Base-by-base conservation (phyloP, 2,329 filamentous ascomycete genomes). In the Cladosporium phlei region DNA sequence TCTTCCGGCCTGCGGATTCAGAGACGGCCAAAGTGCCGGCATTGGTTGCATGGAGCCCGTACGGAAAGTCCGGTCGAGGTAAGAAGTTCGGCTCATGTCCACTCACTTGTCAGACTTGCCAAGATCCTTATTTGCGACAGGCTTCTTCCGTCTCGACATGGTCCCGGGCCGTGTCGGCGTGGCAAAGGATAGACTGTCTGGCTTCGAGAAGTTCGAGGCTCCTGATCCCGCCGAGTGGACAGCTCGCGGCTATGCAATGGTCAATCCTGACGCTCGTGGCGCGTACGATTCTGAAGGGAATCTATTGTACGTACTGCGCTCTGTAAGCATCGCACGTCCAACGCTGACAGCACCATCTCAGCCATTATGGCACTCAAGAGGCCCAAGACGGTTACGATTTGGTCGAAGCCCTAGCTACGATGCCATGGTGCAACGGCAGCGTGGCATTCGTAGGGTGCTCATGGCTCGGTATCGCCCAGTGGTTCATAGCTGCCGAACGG, bases 361-460 rank as follows among this genome's bases (percentile, higher is more conserved):
- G 27, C 7, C 27, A n/a, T 29, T 11, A 29, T 29, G 12, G 12
- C 10, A n/a, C 11, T 27, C 7, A 73, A 14, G 28, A 29, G 16
- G 28, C 11, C n/a, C n/a, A n/a, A n/a, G 28, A 29, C 47, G 65
- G 67, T 8, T 68, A 70, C 43, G 70, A 73, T 47, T 60, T 67
- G 0, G 62, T 72, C 9, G 68, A 72, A 46, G 58, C 53, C 5
- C 52, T 71, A 19, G 68, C 69, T 0, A 50, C 58, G 5, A 59
- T 65, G 55, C 51, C 57, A 1, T 74, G 71, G 71, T 70, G 68
- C 49, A 72, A 68, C 48, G 69, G 69, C 3, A 55, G 47, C 2
- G 58, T 73, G 10, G 67, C 64, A 3, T 62, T 72, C 57, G 66
- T 64, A 0, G 71, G 71, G 0, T 73, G 73, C 47, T 70, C 67